Percentiles rank a stretch among this genome's conserved stretches.
These are phyloP conservation scores for Schizonepeta tenuifolia DNA, from an alignment of 257 asterid genomes.

Conservation along the genomic window DNA sequence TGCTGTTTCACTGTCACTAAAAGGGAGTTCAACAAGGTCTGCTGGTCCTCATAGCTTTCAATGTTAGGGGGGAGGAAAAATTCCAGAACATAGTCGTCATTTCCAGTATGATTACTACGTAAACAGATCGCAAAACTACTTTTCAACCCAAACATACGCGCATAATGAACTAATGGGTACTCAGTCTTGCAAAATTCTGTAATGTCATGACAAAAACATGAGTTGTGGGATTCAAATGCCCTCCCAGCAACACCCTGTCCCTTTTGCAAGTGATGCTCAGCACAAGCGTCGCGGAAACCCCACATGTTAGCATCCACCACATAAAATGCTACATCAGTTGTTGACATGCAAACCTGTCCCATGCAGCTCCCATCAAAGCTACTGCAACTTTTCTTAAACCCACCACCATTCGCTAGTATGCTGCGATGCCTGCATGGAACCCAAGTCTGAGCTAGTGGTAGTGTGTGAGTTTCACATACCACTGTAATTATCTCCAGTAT, in stretches of 20 bases:
- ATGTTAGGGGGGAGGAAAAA: slow-evolving; percentile 66
- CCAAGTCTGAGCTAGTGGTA: slow-evolving; percentile 98
- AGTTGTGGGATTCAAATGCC: slow-evolving; percentile 67
- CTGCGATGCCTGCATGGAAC: slow-evolving; percentile 89
- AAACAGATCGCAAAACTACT: slow-evolving; percentile 82
- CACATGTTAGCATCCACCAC: slow-evolving; percentile 87
- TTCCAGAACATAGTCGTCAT: slow-evolving; percentile 81
- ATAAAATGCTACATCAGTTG: slow-evolving; percentile 77
- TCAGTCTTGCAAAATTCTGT: slow-evolving; percentile 76
- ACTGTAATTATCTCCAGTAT: slow-evolving; percentile 81
- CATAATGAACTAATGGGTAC: slow-evolving; percentile 94
- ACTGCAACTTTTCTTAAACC: slow-evolving; percentile 82
- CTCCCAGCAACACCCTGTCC: slow-evolving; percentile 95
- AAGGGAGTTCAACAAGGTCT: slow-evolving; percentile 62
- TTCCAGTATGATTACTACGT: slow-evolving; percentile 76
- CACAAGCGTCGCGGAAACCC: slow-evolving; percentile 93
- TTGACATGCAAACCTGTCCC: slow-evolving; percentile 92
- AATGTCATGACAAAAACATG: slow-evolving; percentile 74
- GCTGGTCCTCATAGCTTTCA: slow-evolving; percentile 54
- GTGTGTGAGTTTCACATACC: slow-evolving; percentile 80
- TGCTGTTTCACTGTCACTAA: slow-evolving; percentile 77
- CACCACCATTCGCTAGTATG: slow-evolving; percentile 82
- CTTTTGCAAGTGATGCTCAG: slow-evolving; percentile 85
- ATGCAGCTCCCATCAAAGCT: slow-evolving; percentile 96
- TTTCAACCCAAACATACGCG: slow-evolving; percentile 74